Evolutionary conservation across 2,329 filamentous ascomycete genomes (phyloP).

Genomic region (Coleophoma crateriformis): DNA sequence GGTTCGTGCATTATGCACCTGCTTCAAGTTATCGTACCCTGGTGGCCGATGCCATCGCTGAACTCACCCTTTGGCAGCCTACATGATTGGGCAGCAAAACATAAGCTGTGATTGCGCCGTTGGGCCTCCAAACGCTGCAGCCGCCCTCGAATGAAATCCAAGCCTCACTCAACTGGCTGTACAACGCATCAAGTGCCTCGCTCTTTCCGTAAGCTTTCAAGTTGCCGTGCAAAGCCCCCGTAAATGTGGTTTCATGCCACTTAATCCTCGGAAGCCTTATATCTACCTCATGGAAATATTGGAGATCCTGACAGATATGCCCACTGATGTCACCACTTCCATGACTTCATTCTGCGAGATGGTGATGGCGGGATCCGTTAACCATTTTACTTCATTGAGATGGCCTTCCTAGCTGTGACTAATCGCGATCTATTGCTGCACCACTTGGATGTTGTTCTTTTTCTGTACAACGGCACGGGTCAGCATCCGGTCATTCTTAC

Average conservation of each 20-base stretch:
- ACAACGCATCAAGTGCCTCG: conserved; percentile 43
- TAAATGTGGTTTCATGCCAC: conserved; percentile 1
- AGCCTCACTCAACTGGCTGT: conserved; percentile 29
- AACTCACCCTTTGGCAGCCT: conserved; percentile 9
- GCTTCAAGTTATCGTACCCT: no score
- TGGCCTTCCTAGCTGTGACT: background rate
- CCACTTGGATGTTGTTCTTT: conserved; percentile 84
- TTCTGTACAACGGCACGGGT: conserved; percentile 47
- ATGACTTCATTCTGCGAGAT: no score
- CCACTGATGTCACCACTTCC: background rate
- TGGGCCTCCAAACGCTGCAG: conserved; percentile 21
- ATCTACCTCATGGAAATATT: background rate
- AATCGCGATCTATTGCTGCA: conserved; percentile 56
- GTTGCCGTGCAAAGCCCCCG: conserved; percentile 17
- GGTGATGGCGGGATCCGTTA: background rate
- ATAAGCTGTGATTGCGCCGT: conserved; percentile 17
- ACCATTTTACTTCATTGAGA: conserved; percentile 2
- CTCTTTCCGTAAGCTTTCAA: conserved; percentile 19
- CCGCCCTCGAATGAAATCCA: conserved; percentile 17
- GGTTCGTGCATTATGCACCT: no score
- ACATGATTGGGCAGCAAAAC: conserved; percentile 25
- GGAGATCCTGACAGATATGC: conserved; percentile 5
- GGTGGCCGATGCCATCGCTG: no score
- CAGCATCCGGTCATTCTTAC: no score
- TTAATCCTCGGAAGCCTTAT: background rate